Evolutionary conservation across 2,329 filamentous ascomycete species (phyloP).

Genomic region (Ascosphaera apis): DNA sequence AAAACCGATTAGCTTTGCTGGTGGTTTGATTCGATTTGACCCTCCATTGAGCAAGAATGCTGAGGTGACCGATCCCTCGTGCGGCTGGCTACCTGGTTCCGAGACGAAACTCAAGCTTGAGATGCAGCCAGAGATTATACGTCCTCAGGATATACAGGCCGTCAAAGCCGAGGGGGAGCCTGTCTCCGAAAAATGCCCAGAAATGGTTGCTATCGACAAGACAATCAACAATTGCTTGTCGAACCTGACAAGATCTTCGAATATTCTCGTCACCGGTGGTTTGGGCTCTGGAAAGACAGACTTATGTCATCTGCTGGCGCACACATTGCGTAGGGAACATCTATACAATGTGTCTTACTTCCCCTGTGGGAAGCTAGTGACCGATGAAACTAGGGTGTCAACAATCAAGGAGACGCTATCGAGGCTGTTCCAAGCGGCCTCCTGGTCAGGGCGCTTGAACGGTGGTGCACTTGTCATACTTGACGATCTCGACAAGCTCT

Average conservation of each 20-base stretch:
- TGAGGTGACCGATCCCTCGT: constrained; percentile 13
- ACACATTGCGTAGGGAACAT: constrained; percentile 45
- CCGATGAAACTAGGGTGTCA: constrained; percentile 70
- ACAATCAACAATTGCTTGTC: constrained; percentile 49
- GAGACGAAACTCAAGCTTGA: constrained; percentile 53
- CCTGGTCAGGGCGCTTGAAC: constrained; percentile 73
- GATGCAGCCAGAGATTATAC: constrained; percentile 49
- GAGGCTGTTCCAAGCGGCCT: constrained; percentile 65
- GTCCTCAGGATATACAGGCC: constrained; percentile 29
- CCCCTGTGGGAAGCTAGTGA: constrained; percentile 65
- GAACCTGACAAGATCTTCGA: constrained; percentile 66
- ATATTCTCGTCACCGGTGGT: constrained; percentile 69
- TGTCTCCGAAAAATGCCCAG: constrained; percentile 29
- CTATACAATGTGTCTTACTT: constrained; percentile 73
- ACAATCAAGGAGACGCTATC: constrained; percentile 76
- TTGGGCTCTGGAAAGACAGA: constrained; percentile 79
- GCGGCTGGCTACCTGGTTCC: constrained; percentile 51
- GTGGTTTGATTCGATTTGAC: constrained; percentile 63
- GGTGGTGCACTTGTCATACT: constrained; percentile 67
- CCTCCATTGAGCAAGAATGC: constrained; percentile 22
- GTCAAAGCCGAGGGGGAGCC: constrained; percentile 29
- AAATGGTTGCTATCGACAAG: constrained; percentile 64
- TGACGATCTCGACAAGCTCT: constrained; percentile 82
- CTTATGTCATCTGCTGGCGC: constrained; percentile 52
- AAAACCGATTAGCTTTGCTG: constrained; percentile 45